Evolutionary conservation across 768 basidiomycete species (phyloP).

Genomic region (Amanita inopinata): DNA sequence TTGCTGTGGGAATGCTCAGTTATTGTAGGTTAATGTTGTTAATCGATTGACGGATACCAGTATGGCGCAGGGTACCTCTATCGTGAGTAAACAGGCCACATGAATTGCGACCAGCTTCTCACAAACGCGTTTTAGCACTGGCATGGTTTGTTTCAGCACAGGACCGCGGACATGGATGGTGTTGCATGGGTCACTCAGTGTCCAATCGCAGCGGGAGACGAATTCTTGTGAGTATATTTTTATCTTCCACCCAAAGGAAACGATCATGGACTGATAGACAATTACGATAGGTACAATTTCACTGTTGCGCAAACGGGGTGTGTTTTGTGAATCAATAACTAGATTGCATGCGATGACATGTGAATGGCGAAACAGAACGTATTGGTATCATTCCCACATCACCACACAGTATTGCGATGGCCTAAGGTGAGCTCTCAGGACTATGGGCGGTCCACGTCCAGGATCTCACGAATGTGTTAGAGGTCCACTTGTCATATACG

Average conservation of each 20-base stretch:
- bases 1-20: constrained; percentile 19
- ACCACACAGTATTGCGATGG: constrained; percentile 38
- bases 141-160: constrained; percentile 40
- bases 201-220: constrained; percentile 30
- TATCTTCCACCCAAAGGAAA: neutral
- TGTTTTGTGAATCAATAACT: neutral
- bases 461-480: constrained; percentile 11
- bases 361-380: constrained; percentile 25
- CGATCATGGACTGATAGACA: neutral
- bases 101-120: neutral
- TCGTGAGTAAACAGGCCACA: constrained; percentile 16
- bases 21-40: constrained; percentile 33
- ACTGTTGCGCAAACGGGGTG: constrained; percentile 9
- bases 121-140: constrained; percentile 27
- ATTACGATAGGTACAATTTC: constrained; percentile 21
- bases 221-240: constrained; percentile 24
- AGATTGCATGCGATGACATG: neutral
- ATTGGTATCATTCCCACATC: constrained; percentile 29
- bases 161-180: constrained; percentile 38
- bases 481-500: constrained; percentile 28
- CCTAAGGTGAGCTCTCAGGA: constrained; percentile 13
- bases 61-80: constrained; percentile 21
- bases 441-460: neutral
- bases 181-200: constrained; percentile 34
- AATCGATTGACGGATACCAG: constrained; percentile 32